Evolutionary conservation across 2,329 filamentous ascomycete species (phyloP).

Genomic region (Exophiala bonariae): DNA sequence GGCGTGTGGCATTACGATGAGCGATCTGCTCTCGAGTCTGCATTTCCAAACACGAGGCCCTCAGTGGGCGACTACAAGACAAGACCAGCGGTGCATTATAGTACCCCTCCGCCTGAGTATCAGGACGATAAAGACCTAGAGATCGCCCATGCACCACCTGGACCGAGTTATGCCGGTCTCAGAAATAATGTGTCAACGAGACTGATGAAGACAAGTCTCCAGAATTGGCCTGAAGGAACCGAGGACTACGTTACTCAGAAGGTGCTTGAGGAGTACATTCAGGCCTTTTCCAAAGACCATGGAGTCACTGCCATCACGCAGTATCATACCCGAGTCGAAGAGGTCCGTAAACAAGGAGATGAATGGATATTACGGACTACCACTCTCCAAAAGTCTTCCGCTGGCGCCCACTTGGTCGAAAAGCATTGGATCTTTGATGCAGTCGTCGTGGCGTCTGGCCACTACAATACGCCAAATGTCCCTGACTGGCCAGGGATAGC

Average conservation of each 20-base stretch:
- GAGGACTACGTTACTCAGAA: conserved; percentile 60
- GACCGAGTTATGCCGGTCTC: conserved; percentile 55
- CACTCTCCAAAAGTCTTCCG: conserved; percentile 35
- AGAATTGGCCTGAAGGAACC: conserved; percentile 60
- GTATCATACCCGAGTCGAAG: conserved; percentile 62
- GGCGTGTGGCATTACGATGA: conserved; percentile 60
- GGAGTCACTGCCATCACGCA: conserved; percentile 52
- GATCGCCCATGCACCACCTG: conserved; percentile 51
- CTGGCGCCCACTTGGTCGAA: conserved; percentile 13
- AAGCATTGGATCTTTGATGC: conserved; percentile 45
- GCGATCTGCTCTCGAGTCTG: conserved; percentile 47
- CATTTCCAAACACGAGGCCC: conserved; percentile 44
- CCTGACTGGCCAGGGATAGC: conserved; percentile 51
- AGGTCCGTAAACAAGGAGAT: conserved; percentile 46
- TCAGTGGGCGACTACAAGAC: conserved; percentile 35
- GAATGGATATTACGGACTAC: conserved; percentile 56
- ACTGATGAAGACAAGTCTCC: conserved; percentile 50
- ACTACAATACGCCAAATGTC: conserved; percentile 54
- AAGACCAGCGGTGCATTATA: conserved; percentile 22
- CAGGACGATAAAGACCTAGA: conserved; percentile 20
- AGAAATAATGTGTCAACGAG: conserved; percentile 56
- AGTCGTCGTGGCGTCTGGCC: conserved; percentile 55
- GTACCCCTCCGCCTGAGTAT: conserved; percentile 18
- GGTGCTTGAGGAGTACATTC: conserved; percentile 61
- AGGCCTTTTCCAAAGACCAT: conserved; percentile 54